phyloP scores from a whole-genome alignment of 306 rosid species.

The Mucuna pruriens region DNA sequence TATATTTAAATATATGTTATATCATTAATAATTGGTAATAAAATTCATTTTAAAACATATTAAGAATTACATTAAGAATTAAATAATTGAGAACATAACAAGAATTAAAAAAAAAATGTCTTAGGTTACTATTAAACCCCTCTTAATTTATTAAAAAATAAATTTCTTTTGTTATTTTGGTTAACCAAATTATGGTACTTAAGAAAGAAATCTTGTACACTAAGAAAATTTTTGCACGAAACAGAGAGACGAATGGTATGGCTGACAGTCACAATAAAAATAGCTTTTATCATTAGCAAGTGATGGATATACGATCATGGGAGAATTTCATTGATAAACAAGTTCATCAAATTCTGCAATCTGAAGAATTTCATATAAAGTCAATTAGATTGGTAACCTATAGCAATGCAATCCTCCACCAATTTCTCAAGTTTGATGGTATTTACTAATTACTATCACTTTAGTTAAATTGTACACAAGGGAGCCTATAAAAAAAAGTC shows the following conservation, averaged over 20 bases:
- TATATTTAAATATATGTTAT: no score
- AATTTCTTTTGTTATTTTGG: neutral
- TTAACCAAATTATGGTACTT: neutral
- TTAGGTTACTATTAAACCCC: neutral
- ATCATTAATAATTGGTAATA: no score
- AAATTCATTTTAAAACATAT: no score
- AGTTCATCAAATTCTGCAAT: neutral
- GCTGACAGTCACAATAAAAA: neutral
- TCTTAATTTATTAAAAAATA: neutral
- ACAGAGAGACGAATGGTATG: neutral
- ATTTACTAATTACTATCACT: neutral
- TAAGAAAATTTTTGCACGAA: neutral
- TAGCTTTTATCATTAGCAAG: neutral
- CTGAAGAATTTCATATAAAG: neutral
- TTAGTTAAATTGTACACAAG: neutral
- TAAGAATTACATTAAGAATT: no score
- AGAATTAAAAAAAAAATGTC: neutral
- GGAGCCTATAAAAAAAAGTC: no score
- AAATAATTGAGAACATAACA: neutral
- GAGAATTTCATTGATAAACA: neutral
- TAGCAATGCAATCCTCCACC: neutral
- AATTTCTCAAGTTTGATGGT: neutral
- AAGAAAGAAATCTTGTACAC: neutral
- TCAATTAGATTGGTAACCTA: neutral
- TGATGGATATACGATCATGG: neutral